These are phyloP conservation scores for Kodamaea kaohsiungensis DNA, from an alignment of 805 yeast genomes.

Conservation along the genomic window DNA sequence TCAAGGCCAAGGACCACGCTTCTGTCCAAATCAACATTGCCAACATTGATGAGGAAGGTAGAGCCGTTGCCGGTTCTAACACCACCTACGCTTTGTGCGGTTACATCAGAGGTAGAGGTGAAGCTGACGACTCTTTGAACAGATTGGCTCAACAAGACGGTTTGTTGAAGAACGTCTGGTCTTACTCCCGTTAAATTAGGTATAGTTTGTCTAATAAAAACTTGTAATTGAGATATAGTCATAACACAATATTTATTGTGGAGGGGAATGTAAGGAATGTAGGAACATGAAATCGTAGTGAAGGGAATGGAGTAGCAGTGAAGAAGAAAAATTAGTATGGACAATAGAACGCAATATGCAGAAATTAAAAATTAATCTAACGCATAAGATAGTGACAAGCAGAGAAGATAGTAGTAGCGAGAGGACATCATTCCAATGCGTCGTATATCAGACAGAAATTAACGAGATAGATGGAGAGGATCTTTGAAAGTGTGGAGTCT, in stretches of 20 bases:
- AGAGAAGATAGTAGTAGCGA: neutral
- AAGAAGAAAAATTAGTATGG: neutral
- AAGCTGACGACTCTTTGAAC: constrained; percentile 98
- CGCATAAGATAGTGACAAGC: neutral
- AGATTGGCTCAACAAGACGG: constrained; percentile 99
- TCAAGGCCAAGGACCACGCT: constrained; percentile 99
- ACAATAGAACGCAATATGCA: neutral
- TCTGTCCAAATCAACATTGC: constrained; percentile 99
- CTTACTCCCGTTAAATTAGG: constrained; percentile 76
- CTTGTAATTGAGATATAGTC: neutral
- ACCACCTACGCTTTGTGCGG: constrained; percentile 97
- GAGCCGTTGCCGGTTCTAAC: constrained; percentile 86
- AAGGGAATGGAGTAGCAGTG: neutral
- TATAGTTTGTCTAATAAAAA: neutral
- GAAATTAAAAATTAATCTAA: too few species aligned
- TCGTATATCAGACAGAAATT: neutral
- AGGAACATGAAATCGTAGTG: neutral
- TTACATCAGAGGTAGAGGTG: constrained; percentile 98
- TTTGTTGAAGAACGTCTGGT: constrained; percentile 93
- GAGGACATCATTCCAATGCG: neutral
- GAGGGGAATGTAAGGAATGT: neutral
- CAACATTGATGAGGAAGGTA: constrained; percentile 96
- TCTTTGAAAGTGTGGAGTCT: neutral
- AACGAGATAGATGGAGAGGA: neutral
- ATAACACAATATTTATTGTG: neutral